Base-by-base conservation (phyloP, 305 asterid species). In the Lippia alba region DNA sequence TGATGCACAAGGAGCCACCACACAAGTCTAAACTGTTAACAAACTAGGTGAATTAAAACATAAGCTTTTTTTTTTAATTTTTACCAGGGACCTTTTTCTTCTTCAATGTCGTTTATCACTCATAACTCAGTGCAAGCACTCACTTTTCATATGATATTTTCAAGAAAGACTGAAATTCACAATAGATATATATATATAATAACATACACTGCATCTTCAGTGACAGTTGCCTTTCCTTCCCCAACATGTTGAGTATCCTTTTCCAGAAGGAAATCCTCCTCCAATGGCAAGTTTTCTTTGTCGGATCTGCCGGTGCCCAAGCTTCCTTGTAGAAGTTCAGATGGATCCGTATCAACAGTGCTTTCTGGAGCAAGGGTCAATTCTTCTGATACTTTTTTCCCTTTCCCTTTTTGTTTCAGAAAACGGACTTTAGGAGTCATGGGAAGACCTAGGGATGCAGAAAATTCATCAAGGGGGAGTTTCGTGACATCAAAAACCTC, bases 371-470 rank as follows among this genome's bases (percentile, higher is more conserved):
- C 70, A 76, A 78, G 69, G 76, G 85, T 68, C 73, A 79, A 69
- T 41, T 85, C 88, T 77, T 82, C 83, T 15, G 87, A 80, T 34
- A 64, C 66, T 40, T 80, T 87, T 80, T 89, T 76, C 20, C 85
- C 97, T 86, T 84, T 87, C 58, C 58, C 74, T 66, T 83, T 91
- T 70, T 81, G 89, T 66, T 90, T 90, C 34, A 90, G 79, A 79
- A 89, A 89, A 44, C 96, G 89, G 69, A 95, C 77, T 75, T 87
- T 90, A 45, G 99, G 99, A 70, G 97, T 90, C 96, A 91, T 82
- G 40, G 99, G 98, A 71, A 95, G 97, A 73, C 99, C 99, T 64
- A 92, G 75, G 62, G 99, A 95, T 76, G 96, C 97, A 69, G 96
- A 76, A 73, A 45, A 92, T 44, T 87, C 96, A 46, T 88, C 98